Base-by-base conservation (phyloP, 345 rosid species). In the Populus euphratica region DNA sequence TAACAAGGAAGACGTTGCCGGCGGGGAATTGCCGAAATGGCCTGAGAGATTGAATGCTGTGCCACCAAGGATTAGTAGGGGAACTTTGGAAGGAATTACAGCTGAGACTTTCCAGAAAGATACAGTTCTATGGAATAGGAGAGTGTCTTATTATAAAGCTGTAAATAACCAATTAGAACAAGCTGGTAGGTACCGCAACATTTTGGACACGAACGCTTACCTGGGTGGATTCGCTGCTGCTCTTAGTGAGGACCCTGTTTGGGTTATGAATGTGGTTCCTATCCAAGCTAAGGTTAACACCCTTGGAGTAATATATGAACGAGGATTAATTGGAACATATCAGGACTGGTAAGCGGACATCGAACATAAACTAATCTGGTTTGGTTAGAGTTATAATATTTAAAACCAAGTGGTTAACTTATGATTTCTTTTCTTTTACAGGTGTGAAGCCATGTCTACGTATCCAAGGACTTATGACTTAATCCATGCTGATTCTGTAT, bases 361-460 rank as follows among this genome's bases (percentile, higher is more conserved):
- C 47, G 64, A 23, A 59, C 64, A n/a, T n/a, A 59, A 25, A 59
- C 29, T 59, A 4, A n/a, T 4, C n/a, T 59, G 23, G 23, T 8
- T 56, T 59, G 9, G 13, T 59, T 23, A 14, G 29, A 54, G 10
- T 3, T 59, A 59, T 23, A 47, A 47, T 43, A 43, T 43, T 47
- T 16, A 25, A 39, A 39, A 39, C n/a, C 2, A 39, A 38, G 11
- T 20, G 44, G 44, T 43, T 11, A 43, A 8, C 6, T 1, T 25
- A 9, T 59, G 29, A n/a, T 59, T 59, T 59, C 44, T 16, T 67
- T 73, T 33, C 16, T 67, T 13, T 61, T 3, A 25, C 82, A 87
- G 91, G 91, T 85, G 90, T 69, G 90, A 89, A 81, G 92, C 88
- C 29, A 84, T 89, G 88, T 89, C 92, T 44, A 87, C 90, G 1